These are phyloP conservation scores for Cladosporium sphaerospermum DNA, from an alignment of 2,329 filamentous ascomycete species.

Conservation along the genomic window DNA sequence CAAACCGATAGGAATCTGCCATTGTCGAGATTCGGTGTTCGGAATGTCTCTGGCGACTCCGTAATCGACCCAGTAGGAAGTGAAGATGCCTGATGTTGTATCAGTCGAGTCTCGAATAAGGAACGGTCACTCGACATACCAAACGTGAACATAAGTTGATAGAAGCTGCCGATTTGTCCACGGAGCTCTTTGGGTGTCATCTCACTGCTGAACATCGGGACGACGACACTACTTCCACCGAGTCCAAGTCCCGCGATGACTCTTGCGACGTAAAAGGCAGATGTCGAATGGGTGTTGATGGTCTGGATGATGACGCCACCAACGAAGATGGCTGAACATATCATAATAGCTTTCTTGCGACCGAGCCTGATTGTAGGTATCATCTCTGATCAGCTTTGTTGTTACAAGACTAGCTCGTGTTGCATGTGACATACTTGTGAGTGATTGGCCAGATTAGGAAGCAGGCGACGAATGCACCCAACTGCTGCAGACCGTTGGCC, in stretches of 20 bases:
- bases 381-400: too few relatives aligned
- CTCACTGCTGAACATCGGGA: conserved; percentile 38
- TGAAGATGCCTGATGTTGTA: conserved; percentile 34
- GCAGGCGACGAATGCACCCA: conserved; percentile 48
- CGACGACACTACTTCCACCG: conserved; percentile 41
- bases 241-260: conserved; percentile 45
- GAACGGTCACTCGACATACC: conserved; percentile 15
- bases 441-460: conserved; percentile 46
- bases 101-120: background rate
- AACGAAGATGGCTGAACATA: conserved; percentile 39
- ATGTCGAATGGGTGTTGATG: conserved; percentile 40
- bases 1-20: conserved; percentile 52
- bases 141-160: conserved; percentile 46
- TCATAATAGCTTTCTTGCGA: conserved; percentile 40
- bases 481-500: conserved; percentile 46
- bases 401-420: too few relatives aligned
- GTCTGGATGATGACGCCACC: conserved; percentile 41
- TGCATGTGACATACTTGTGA: conserved; percentile 23
- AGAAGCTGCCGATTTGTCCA: conserved; percentile 45
- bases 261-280: conserved; percentile 42
- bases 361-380: conserved; percentile 27
- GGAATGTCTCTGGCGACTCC: conserved; percentile 34
- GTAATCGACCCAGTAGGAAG: conserved; percentile 51
- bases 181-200: conserved; percentile 41
- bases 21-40: conserved; percentile 36